Evolutionary conservation across 495 filamentous ascomycete genomes (phyloP).

Genomic region (Annulohypoxylon maeteangense): DNA sequence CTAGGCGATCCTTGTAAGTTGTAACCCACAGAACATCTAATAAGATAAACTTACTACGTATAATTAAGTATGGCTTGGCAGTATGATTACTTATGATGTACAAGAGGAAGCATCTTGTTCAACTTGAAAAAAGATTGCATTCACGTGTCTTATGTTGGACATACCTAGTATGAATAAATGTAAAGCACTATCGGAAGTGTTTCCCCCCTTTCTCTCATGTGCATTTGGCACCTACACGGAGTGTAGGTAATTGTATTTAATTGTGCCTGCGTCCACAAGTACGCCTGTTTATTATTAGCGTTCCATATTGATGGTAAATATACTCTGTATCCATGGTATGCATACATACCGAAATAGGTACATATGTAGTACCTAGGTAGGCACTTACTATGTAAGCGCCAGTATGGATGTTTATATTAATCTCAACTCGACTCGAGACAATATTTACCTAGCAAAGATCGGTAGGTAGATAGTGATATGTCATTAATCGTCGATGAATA

Average conservation of each 20-base stretch:
- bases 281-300: conserved; percentile 29
- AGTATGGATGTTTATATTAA: background rate
- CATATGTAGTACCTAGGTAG: no score
- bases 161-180: no score
- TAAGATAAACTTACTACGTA: background rate
- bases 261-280: conserved; percentile 34
- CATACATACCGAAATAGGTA: no score
- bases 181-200: no score
- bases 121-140: no score
- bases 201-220: conserved; percentile 6
- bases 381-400: background rate
- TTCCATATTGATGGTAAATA: conserved; percentile 9
- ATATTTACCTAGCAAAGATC: background rate
- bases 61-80: conserved; percentile 10
- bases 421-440: background rate
- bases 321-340: background rate
- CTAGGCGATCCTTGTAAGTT: conserved; percentile 23
- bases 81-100: background rate
- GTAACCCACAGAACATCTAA: background rate
- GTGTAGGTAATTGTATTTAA: no score
- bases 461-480: background rate
- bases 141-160: no score
- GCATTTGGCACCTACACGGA: conserved; percentile 22
- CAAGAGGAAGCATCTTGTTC: no score
- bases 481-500: background rate